Evolutionary conservation across 305 asterid genomes (phyloP).

Genomic region (Caryopteris hybrid): DNA sequence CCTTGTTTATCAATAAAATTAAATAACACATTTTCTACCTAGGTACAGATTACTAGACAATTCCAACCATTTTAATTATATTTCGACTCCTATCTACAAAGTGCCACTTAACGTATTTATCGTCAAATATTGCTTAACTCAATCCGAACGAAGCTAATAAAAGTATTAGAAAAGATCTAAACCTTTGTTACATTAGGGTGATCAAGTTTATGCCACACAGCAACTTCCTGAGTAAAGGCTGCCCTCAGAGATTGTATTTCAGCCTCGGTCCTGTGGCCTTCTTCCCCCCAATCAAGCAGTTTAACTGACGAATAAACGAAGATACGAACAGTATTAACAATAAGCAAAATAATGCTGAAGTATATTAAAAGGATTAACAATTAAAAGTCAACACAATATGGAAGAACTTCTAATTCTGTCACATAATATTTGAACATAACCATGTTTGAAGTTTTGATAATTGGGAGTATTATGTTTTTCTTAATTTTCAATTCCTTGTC

Average conservation of each 20-base stretch:
- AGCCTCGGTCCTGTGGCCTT: conserved; percentile 69
- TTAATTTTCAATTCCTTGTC: too few species aligned
- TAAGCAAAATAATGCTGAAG: not conserved
- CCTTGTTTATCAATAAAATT: too few species aligned
- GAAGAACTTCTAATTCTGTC: too few species aligned
- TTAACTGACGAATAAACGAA: conserved; percentile 42
- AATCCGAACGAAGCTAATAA: not conserved
- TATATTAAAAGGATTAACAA: too few species aligned
- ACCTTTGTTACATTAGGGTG: conserved; percentile 94
- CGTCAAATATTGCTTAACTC: not conserved
- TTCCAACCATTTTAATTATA: too few species aligned
- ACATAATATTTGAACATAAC: too few species aligned
- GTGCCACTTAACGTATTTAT: not conserved
- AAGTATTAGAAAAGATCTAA: not conserved
- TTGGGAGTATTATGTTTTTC: not conserved
- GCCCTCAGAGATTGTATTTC: conserved; percentile 61
- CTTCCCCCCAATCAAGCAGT: conserved; percentile 86
- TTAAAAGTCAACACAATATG: too few species aligned
- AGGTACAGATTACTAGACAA: too few species aligned
- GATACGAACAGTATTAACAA: conserved; percentile 8
- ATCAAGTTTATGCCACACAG: conserved; percentile 84
- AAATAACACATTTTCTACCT: too few species aligned
- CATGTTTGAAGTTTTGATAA: not conserved
- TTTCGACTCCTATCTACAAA: not conserved
- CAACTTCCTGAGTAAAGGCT: conserved; percentile 83